Base-by-base conservation (phyloP, 2,329 filamentous ascomycete species). In the Stachybotrys elegans region DNA sequence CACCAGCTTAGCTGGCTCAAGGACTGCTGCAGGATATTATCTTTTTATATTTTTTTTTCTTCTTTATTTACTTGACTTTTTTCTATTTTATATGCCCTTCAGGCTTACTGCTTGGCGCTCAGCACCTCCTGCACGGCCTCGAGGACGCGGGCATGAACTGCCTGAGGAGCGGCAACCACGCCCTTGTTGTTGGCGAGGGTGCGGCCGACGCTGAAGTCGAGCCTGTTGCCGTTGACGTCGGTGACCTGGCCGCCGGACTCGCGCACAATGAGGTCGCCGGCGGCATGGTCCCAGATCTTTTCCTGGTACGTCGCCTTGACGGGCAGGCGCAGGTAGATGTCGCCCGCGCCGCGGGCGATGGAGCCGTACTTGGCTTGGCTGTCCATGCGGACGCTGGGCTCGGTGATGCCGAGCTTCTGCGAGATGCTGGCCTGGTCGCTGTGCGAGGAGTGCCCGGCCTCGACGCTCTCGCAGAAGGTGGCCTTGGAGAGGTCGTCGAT, bases 231-330 rank as follows among this genome's bases (percentile, higher is more conserved):
- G 49, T 85, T 76, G 32, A 90, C 85, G 67, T 98, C 94, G 2
- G 90, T 94, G 43, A 98, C 92, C 58, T 86, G 75, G 40, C 93
- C 94, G 42, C 93, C 93, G 3, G 93, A 90, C 69, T 98, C 94
- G 45, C 91, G 78, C 32, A 97, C 93, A 53, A 98, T 91, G 47
- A 98, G 70, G 58, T 95, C 91, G 32, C 93, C 93, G 12, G 92
- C 93, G 16, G 93, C 93, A 65, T 98, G 93, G 62, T 98, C 93
- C 93, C 93, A 98, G 55, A 98, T 98, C 80, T 98, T 98, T 76
- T 98, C 93, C 65, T 95, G 83, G 70, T 98, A 98, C 43, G 85
- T 84, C 55, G 84, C 86, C 62, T 81, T 86, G 48, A 88, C 85
- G 4, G 93, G 93, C 46, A 98, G 71, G 43, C 94, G 81, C 46